Evolutionary conservation across 202 grass and related monocot species (phyloP), one percentile per base, ranked within the genome.

Genomic region (Brachypodium distachyon): DNA sequence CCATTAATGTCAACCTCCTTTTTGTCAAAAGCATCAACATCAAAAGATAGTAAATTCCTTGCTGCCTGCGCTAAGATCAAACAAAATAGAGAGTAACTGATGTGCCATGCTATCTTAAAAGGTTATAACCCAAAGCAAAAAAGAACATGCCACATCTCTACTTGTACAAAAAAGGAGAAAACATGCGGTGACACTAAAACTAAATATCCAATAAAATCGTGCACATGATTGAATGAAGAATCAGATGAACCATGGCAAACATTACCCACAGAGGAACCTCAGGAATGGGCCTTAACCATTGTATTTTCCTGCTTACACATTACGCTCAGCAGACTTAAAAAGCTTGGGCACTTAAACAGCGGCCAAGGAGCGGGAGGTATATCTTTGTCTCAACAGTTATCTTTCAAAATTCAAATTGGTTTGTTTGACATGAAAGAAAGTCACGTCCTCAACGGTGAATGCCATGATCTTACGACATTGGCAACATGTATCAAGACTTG

Each of bases 61-160:
- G 90, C 90, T 82, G 94, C 90, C 94, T 97, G 81, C 77, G 22
- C 39, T 70, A 70, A 37, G 72, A 55, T 75, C 34, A 91, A 79
- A 65, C 33, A 82, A 74, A 84, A 59, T 62, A 43, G n/a, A 31
- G 60, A 53, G 54, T 44, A 31, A 67, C 48, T 44, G 18, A 41
- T 56, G 26, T 51, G 70, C 13, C 31, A 38, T 44, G 14, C 34
- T 76, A 53, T 38, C 67, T 42, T 21, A 65, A 65, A 73, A 56
- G 16, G 27, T 41, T 12, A 32, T 49, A 48, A 54, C 47, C 12
- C 4, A 51, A 27, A 46, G 12, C 38, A 72, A 25, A 32, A 67
- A 55, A 63, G 56, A 73, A 36, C 32, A 28, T 4, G 11, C 37
- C 22, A 18, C 27, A 48, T 46, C 5, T 67, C 58, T 64, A 21